Evolutionary conservation across 805 yeast species (phyloP).

Genomic region (Myxozyma vanderwaltii): DNA sequence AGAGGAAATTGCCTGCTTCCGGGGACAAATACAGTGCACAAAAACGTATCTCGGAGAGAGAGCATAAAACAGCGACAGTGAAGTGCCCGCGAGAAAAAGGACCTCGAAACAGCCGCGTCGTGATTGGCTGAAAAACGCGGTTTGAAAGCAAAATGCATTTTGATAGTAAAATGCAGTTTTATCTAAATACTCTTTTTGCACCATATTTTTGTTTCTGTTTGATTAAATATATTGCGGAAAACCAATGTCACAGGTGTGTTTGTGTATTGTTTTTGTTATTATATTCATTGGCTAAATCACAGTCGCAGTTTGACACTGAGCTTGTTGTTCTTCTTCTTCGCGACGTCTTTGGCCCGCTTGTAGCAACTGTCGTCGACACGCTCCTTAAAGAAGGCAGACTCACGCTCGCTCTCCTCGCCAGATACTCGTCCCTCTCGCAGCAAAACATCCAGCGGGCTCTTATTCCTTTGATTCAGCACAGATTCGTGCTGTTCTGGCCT

Average conservation of each 20-base stretch:
- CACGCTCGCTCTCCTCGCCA: constrained; percentile 56
- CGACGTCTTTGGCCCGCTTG: constrained; percentile 66
- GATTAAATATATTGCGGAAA: background rate
- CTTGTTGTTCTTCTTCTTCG: constrained; percentile 35
- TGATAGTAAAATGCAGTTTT: background rate
- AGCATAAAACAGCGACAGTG: too few relatives aligned
- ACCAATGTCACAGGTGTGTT: constrained; percentile 20
- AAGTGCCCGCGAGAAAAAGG: constrained; percentile 13
- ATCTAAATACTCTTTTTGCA: background rate
- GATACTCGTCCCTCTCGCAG: constrained; percentile 51
- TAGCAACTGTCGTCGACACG: constrained; percentile 60
- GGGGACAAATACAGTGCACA: background rate
- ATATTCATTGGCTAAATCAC: background rate
- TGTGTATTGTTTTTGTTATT: background rate
- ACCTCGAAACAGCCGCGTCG: constrained; percentile 5
- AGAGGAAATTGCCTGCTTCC: background rate
- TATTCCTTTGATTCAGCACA: constrained; percentile 76
- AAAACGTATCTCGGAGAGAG: too few relatives aligned
- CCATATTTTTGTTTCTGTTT: background rate
- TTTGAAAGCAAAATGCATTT: background rate
- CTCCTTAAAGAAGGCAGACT: constrained; percentile 71
- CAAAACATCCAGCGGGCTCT: constrained; percentile 62
- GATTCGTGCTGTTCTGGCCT: constrained; percentile 69
- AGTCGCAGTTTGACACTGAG: constrained; percentile 23
- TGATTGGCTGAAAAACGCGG: constrained; percentile 13